These are phyloP conservation scores for Ogataea nonfermentans DNA, from an alignment of 805 yeast species.

Conservation along the genomic window DNA sequence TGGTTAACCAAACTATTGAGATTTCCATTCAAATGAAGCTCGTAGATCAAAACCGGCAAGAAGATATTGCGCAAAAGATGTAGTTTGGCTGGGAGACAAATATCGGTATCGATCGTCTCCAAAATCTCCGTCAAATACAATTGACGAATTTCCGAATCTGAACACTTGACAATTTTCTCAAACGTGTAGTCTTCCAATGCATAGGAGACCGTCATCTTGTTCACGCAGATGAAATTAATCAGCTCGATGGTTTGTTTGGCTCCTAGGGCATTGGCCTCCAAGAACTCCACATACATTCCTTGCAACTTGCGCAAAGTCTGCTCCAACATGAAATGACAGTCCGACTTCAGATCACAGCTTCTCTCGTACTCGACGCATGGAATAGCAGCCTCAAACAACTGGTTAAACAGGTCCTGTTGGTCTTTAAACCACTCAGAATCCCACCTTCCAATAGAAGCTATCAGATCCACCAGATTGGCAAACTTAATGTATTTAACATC, in stretches of 20 bases:
- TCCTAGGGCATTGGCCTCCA: conserved; percentile 13
- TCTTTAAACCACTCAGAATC: conserved; percentile 54
- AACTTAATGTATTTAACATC: conserved; percentile 62
- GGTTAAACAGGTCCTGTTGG: conserved; percentile 46
- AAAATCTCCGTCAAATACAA: conserved; percentile 52
- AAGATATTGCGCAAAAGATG: conserved; percentile 62
- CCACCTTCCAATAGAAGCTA: conserved; percentile 47
- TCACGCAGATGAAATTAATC: conserved; percentile 43
- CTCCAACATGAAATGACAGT: conserved; percentile 66
- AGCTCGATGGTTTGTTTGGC: conserved; percentile 39
- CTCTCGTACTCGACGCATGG: conserved; percentile 43
- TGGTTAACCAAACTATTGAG: conserved; percentile 16
- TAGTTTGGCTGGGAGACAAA: conserved; percentile 51
- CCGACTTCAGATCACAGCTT: conserved; percentile 48
- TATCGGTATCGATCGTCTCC: conserved; percentile 45
- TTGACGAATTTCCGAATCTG: conserved; percentile 46
- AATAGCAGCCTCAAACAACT: conserved; percentile 42
- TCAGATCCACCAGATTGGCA: conserved; percentile 69
- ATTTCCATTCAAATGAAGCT: conserved; percentile 49
- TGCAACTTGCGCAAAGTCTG: conserved; percentile 69
- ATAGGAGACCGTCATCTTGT: conserved; percentile 45
- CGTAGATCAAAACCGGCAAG: conserved; percentile 63
- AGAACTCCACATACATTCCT: conserved; percentile 37
- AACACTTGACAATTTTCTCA: conserved; percentile 49
- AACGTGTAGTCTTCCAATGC: conserved; percentile 58